Base-by-base conservation (phyloP, 164 flowering plant genomes). In the Taxillus chinensis region DNA sequence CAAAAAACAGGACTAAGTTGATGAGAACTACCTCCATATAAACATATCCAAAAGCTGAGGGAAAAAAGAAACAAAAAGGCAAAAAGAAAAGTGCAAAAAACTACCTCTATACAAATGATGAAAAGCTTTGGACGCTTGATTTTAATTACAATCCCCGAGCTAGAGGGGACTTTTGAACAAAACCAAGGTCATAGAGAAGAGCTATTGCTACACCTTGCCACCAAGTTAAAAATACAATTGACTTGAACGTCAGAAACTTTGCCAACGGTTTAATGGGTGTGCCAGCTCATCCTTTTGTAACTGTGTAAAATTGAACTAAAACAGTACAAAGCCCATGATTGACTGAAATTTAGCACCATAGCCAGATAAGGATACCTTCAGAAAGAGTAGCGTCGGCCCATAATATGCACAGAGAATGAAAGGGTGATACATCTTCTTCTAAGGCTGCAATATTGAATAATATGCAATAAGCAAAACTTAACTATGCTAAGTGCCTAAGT, bases 151-250 rank as follows among this genome's bases (percentile, higher is more conserved):
- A 73, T 43, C 81, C 84, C 76, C 84, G 86, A 73, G 99, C 96
- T 62, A 90, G 75, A 13, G 97, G n/a, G n/a, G 75, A 71, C 96
- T 89, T 71, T 82, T 84, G 75, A 93, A 81, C 70, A 93, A 74
- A n/a, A 27, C 96, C 99, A 60, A 93, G 65, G 48, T 82, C 77
- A 76, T 71, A 84, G 13, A 93, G 74, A 60, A 89, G 76, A 16
- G 97, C 95, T 67, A 93, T 89, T 45, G 85, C 95, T 63, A 93
- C 86, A 71, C 97, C 99, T 82, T 93, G 97, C 99, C 99, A 93
- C 99, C 99, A 93, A 10, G 99, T 90, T 77, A 93, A 72, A 70
- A 93, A 93, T 55, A 93, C 99, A 69, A 93, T 93, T 51, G 99
- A 90, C 64, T 93, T 93, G 53, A 93, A 93, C 40, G 85, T 79